Base-by-base conservation (phyloP, 2,329 filamentous ascomycete species). In the Chrysoporthe deuterocubensis region DNA sequence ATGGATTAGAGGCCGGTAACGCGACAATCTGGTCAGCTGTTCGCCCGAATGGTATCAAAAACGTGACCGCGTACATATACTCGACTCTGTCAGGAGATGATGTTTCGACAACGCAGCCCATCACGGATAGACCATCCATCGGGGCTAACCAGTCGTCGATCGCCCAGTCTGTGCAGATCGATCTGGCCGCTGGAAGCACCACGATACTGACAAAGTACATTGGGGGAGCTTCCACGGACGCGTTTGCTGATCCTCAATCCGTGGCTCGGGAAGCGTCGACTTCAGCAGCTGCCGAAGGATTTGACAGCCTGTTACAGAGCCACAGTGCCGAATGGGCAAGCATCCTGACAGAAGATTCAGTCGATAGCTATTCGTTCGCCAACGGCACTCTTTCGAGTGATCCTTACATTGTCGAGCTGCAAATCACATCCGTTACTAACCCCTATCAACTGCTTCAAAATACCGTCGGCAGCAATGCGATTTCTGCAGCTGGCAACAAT, bases 211-310 rank as follows among this genome's bases (percentile, higher is more conserved):
- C 83, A 59, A 93, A 93, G 73, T 92, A 85, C 71, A 83, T 93
- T 18, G 91, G 91, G 40, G 85, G 83, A 61, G 90, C 91, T 4
- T 91, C 90, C 1, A 85, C 85, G 0, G 91, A 93, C 76, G 90
- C 89, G 0, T 93, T 92, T 73, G 69, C 78, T 0, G 78, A 90
- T 70, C 85, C 90, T 0, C 79, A 85, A 67, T 72, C 75, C 26
- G 81, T 83, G 1, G 91, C 91, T 1, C 81, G 81, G 67, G 75
- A 82, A 6, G 89, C 89, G 1, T 87, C 85, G 0, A 73, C 80
- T 6, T 76, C 78, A 82, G 50, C 79, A 82, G 65, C 72, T 77
- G 5, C 78, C 78, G 42, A 59, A 8, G 90, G 90, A 0, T 92
- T 85, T 71, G 76, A 82, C n/a, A 75, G 76, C 1, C 81, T 89